Percentiles rank a stretch among this genome's conserved stretches.
These are phyloP conservation scores for Xerocomellus chrysenteron DNA, from an alignment of 768 basidiomycete genomes.

Conservation along the genomic window DNA sequence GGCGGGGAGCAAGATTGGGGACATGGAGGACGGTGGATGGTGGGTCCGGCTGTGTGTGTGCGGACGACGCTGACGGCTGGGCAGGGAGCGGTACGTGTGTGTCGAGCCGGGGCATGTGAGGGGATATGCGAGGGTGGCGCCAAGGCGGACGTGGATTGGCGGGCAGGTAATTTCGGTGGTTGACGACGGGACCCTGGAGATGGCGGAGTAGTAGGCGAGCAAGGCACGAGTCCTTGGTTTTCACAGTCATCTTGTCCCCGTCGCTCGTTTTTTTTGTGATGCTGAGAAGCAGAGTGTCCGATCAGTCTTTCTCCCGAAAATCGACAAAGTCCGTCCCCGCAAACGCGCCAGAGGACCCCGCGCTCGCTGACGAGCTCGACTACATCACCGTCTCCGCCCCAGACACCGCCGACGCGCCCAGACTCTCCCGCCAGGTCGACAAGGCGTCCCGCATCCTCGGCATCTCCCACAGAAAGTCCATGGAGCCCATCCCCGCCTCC, in stretches of 20 bases:
- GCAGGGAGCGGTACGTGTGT: slow-evolving; percentile 82
- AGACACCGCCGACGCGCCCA: slow-evolving; percentile 34
- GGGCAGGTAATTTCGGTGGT: slow-evolving; percentile 63
- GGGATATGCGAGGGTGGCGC: slow-evolving; percentile 61
- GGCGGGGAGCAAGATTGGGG: slow-evolving; percentile 68
- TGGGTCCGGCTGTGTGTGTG: slow-evolving; percentile 26
- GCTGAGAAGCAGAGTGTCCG: slow-evolving; percentile 49
- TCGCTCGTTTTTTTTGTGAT: slow-evolving; percentile 10
- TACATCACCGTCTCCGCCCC: slow-evolving; percentile 56
- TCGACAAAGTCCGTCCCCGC: slow-evolving; percentile 22
- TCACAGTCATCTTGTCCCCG: background rate
- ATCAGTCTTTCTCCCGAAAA: slow-evolving; percentile 41
- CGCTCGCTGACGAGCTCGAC: slow-evolving; percentile 70
- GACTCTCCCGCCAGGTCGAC: slow-evolving; percentile 48
- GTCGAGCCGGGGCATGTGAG: slow-evolving; percentile 88
- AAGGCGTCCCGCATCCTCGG: slow-evolving; percentile 80
- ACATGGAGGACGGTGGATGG: slow-evolving; percentile 93
- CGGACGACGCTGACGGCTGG: background rate
- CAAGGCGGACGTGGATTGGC: slow-evolving; percentile 74
- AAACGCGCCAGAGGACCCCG: slow-evolving; percentile 9
- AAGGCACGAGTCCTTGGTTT: no score
- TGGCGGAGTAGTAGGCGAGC: no score
- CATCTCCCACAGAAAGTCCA: slow-evolving; percentile 69
- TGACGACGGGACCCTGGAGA: slow-evolving; percentile 6
- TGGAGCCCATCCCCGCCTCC: slow-evolving; percentile 84